Evolutionary conservation across 345 rosid species (phyloP), one percentile per base, ranked within the genome.

Genomic region (Dipteronia dyeriana): DNA sequence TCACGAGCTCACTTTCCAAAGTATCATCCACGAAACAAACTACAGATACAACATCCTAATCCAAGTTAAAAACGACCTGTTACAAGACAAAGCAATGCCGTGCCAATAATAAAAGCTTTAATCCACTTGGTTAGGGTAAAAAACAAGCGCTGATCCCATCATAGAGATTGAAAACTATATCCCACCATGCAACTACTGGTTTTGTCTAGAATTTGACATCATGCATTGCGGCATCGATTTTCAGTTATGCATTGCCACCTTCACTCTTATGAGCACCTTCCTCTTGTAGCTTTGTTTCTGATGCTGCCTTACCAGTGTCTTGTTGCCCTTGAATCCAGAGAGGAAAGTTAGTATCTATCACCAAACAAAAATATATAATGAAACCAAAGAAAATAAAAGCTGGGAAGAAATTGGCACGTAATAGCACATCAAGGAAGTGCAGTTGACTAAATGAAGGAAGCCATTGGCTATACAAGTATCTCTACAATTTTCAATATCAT

Each of bases 11-110:
- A 51, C 71, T 60, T 29, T 64, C 17, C 38, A 62, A 53, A 73
- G 14, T 14, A 13, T 31, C 53, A 43, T 71, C 70, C 54, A 74
- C 7, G 54, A 78, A 72, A 56, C 63, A 63, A 11, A 62, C 19
- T 5, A 62, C 74, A 53, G 47, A 59, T 77, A 80, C 79, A 78
- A 54, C 75, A 80, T 25, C 57, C 76, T 74, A 59, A 49, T 20
- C 73, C 67, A 57, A 73, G 81, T 59, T 41, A 25, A 62, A 47
- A 56, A 2, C n/a, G 38, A 57, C 47, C 39, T 39, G 29, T 8
- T 49, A 67, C 16, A 6, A 16, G 62, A 73, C 69, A 61, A 65
- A 71, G 43, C 59, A 59, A 20, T 38, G 51, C 23, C 41, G 23
- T 38, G 26, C 63, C 67, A 26, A 77, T 34, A 70, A 20, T 14